phyloP scores from a whole-genome alignment of 352 stramenopile species.

The Phytophthora kernoviae region DNA sequence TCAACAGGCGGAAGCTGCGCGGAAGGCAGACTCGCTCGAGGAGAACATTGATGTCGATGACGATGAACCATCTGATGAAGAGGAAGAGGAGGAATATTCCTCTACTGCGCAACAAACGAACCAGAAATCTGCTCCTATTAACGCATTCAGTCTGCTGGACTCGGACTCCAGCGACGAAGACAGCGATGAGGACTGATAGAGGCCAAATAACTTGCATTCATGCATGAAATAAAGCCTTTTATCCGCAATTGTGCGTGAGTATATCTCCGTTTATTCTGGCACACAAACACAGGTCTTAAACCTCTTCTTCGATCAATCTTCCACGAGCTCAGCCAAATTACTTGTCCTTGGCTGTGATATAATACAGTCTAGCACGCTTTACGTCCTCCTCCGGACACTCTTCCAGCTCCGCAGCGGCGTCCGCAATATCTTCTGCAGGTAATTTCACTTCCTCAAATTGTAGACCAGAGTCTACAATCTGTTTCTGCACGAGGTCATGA shows the following conservation, averaged over 20 bases:
- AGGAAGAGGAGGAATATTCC: conserved; percentile 26
- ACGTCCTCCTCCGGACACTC: conserved; percentile 68
- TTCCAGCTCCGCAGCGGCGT: conserved; percentile 33
- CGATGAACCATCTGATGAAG: conserved; percentile 20
- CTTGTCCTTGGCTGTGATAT: conserved; percentile 36
- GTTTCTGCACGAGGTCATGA: conserved; percentile 56
- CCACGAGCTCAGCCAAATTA: conserved; percentile 9
- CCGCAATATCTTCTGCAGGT: conserved; percentile 24
- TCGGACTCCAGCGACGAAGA: conserved; percentile 87
- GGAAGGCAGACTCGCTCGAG: conserved; percentile 6
- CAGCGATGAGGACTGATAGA: conserved; percentile 40
- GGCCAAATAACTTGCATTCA: background rate
- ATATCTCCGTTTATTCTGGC: conserved; percentile 20
- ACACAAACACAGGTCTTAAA: background rate
- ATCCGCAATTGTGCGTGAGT: conserved; percentile 3
- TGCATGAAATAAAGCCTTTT: conserved; percentile 7
- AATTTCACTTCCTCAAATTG: conserved; percentile 41
- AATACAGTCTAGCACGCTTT: conserved; percentile 60
- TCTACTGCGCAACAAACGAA: conserved; percentile 9
- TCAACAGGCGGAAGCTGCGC: conserved; percentile 24
- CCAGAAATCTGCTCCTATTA: conserved; percentile 52
- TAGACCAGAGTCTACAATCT: conserved; percentile 48
- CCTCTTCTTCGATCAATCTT: background rate
- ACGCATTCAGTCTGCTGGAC: conserved; percentile 85
- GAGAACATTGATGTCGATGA: conserved; percentile 24